These are phyloP conservation scores for Plectosphaerella sp. DNA, from an alignment of 2,329 filamentous ascomycete genomes.

Conservation along the genomic window DNA sequence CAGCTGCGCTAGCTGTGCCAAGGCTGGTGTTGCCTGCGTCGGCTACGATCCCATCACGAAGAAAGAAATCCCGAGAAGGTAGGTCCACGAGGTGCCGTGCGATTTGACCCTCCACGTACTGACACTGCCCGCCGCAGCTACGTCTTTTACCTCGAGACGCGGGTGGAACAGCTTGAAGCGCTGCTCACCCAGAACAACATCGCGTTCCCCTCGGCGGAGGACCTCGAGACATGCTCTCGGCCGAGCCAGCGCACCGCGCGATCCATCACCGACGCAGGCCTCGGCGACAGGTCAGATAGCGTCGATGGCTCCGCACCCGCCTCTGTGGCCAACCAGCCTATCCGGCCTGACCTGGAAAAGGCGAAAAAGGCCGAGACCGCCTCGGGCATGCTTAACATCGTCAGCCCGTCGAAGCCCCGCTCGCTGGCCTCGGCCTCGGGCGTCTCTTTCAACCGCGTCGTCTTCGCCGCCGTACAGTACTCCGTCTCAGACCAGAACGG, in stretches of 20 bases:
- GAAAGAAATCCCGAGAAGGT: slow-evolving; percentile 88
- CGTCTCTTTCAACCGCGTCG: slow-evolving; percentile 90
- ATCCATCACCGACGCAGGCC: slow-evolving; percentile 25
- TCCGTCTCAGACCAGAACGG: slow-evolving; percentile 62
- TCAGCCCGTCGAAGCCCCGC: slow-evolving; percentile 72
- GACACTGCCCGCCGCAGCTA: slow-evolving; percentile 51
- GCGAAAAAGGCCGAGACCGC: slow-evolving; percentile 26
- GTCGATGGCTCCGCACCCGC: slow-evolving; percentile 32
- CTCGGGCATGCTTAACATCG: slow-evolving; percentile 66
- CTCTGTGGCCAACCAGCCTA: neutral
- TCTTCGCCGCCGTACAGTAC: slow-evolving; percentile 86
- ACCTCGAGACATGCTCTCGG: slow-evolving; percentile 62
- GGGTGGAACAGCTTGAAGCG: slow-evolving; percentile 77
- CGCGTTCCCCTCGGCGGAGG: slow-evolving; percentile 64
- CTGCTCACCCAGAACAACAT: slow-evolving; percentile 67
- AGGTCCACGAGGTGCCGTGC: slow-evolving; percentile 36
- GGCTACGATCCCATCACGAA: slow-evolving; percentile 97
- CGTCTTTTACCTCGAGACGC: slow-evolving; percentile 89
- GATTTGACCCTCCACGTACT: neutral
- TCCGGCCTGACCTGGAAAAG: slow-evolving; percentile 15
- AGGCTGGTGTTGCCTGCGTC: slow-evolving; percentile 86
- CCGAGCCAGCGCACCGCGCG: slow-evolving; percentile 30
- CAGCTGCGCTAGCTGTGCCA: slow-evolving; percentile 86
- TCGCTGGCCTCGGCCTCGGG: slow-evolving; percentile 83
- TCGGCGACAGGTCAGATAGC: slow-evolving; percentile 28